Evolutionary conservation across 2,329 filamentous ascomycete species (phyloP), one percentile per base, ranked within the genome.

Genomic region (Pleurostoma richardsiae): DNA sequence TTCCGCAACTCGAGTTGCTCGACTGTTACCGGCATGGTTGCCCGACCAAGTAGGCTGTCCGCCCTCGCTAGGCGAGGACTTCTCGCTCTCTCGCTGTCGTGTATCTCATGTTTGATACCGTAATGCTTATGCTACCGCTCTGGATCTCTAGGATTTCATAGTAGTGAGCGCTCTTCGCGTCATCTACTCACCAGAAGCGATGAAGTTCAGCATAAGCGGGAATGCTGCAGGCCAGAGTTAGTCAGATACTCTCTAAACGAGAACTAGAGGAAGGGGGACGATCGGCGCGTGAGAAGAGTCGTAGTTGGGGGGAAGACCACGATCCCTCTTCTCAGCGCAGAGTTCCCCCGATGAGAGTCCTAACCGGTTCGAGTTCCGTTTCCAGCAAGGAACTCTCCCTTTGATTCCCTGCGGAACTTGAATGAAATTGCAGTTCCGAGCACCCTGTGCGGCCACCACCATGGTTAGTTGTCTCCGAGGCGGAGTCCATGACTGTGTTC

Each of bases 301-400:
- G n/a, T 45, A 19, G 19, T 29, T 39, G 40, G 36, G 42, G 29
- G 52, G 39, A 40, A 45, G 11, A n/a, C 42, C 27, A 31, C 30
- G 30, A 29, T 30, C 30, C 27, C 5, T 38, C 41, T 29, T 31
- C 41, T 19, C 42, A 10, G 42, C 31, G 40, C 51, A 48, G 46
- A 49, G 44, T 44, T 45, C 49, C 27, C 50, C 45, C 41, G 45
- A 49, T 44, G 19, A 19, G 19, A 19, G 44, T 52, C 45, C 81
- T 84, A 67, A 92, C 88, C 88, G 74, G 85, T 88, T 73, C 92
- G 88, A 69, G 88, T 90, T 66, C 87, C 77, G 63, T 91, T 91
- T 61, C 83, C 82, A 46, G 86, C 78, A 50, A 92, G 73, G 66
- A 86, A 90, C 59, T 90, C 80, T 49, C 75, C 74, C 68, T 85